Evolutionary conservation across 108 stramenopile genomes (phyloP), one percentile per base, ranked within the genome.

Genomic region (Nannochloropsis oceanica): DNA sequence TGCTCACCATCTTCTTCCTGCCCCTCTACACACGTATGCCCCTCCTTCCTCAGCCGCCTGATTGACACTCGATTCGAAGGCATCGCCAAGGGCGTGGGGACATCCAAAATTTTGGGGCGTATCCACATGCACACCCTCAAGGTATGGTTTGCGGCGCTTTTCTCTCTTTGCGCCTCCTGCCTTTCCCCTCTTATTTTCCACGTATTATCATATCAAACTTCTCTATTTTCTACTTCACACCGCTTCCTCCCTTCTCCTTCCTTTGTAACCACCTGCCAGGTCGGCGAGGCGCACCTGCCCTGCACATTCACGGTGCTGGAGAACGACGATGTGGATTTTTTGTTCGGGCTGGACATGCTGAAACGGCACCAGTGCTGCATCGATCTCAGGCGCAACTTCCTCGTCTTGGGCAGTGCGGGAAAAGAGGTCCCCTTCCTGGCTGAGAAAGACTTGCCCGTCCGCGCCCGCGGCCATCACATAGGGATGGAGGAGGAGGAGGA

Each of bases 311-410:
- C 59, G 59, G 59, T 73, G 59, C 59, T 73, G 22, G 59, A 73
- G n/a, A 73, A 73, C 59, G 93, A 94, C 81, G 95, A 96, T 87
- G 95, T 99, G 92, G 97, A 97, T 81, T 94, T 97, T 82, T 86
- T 99, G 27, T 92, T 98, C 42, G 98, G 98, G 34, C 91, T 99
- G 81, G 98, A 99, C 91, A 97, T 97, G 96, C 90, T 98, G 50
- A 95, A 93, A 86, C 92, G 96, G 22, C 96, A 97, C 91, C 93
- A 93, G 20, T 95, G 95, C 89, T 84, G 59, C 73, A 96, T 99
- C 84, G 96, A 99, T 91, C 91, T 99, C 83, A 73, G 43, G 44
- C 27, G 43, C 26, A 42, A 81, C 25, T 9, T 25, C 13, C 84
- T 88, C 13, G 50, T 12, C n/a, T 24, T 88, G 46, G 87, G 87